A percentile compares a stretch with the other conserved stretches of the same genome.
phyloP scores from a whole-genome alignment of 495 filamentous ascomycete genomes.

The Aspergillus carlsbadensis region DNA sequence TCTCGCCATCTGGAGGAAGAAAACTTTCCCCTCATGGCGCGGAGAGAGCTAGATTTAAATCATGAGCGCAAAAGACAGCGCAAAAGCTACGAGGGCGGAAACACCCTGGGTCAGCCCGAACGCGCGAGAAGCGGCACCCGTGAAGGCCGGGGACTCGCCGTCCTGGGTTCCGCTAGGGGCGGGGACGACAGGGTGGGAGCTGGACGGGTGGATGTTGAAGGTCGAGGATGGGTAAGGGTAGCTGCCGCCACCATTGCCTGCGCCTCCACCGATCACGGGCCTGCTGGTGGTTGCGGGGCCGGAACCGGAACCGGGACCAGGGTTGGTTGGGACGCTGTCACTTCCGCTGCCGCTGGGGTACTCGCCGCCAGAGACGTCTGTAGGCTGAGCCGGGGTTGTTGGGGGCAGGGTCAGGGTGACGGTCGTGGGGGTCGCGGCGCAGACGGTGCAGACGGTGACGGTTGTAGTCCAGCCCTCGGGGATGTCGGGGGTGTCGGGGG shows the following conservation, averaged over 20 bases:
- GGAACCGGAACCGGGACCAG: not conserved
- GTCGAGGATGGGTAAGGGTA: slow-evolving; percentile 20
- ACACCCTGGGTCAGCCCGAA: slow-evolving; percentile 9
- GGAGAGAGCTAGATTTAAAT: slow-evolving; percentile 14
- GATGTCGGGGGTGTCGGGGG: slow-evolving; percentile 23
- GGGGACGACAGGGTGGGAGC: not conserved
- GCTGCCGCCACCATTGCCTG: not conserved
- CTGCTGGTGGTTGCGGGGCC: not conserved
- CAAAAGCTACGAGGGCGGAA: slow-evolving; percentile 7
- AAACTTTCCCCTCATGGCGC: not conserved
- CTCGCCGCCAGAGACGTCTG: not conserved
- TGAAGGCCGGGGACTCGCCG: slow-evolving; percentile 25
- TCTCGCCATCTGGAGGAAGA: not conserved
- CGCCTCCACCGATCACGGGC: not conserved
- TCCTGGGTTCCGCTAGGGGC: slow-evolving; percentile 23
- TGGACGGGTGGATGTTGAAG: slow-evolving; percentile 20
- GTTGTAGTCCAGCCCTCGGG: slow-evolving; percentile 49
- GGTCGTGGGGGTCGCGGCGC: slow-evolving; percentile 38
- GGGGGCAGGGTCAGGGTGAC: slow-evolving; percentile 45
- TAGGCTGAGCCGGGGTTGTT: slow-evolving; percentile 9
- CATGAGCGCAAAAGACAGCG: slow-evolving; percentile 10
- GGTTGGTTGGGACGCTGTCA: not conserved
- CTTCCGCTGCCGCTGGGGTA: not conserved
- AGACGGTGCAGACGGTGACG: slow-evolving; percentile 48
- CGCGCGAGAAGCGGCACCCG: slow-evolving; percentile 22